Percentiles rank a stretch among this genome's conserved stretches.
These are phyloP conservation scores for Baorangia bicolor DNA, from an alignment of 768 basidiomycete genomes.

Conservation along the genomic window DNA sequence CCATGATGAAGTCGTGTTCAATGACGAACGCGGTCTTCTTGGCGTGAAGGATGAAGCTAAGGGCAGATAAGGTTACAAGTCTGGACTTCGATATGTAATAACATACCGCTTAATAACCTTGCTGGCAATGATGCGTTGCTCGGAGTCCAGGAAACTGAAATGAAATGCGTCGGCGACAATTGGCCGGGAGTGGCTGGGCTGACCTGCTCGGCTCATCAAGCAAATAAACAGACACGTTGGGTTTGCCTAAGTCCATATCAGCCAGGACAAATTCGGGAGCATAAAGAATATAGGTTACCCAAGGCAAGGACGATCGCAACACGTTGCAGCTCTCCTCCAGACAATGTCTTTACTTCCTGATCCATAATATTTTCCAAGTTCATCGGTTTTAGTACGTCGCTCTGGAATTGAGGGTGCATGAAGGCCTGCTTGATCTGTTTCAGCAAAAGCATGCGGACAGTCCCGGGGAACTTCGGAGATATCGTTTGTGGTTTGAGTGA, in stretches of 20 bases:
- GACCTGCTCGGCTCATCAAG: constrained; percentile 91
- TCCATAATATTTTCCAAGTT: constrained; percentile 92
- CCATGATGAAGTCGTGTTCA: constrained; percentile 99
- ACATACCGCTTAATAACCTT: constrained; percentile 94
- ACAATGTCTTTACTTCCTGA: constrained; percentile 96
- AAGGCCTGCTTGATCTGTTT: constrained; percentile 95
- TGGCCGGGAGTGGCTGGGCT: constrained; percentile 10
- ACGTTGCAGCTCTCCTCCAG: constrained; percentile 97
- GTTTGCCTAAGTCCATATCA: constrained; percentile 50
- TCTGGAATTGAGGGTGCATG: constrained; percentile 99
- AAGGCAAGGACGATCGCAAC: constrained; percentile 95
- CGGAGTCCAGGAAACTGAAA: constrained; percentile 89
- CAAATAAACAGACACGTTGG: constrained; percentile 84
- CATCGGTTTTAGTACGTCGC: constrained; percentile 98
- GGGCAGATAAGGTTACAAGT: neutral
- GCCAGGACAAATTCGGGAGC: neutral
- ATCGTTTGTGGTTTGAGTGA: constrained; percentile 98
- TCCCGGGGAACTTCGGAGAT: constrained; percentile 95
- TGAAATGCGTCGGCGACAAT: constrained; percentile 1
- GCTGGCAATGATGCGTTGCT: constrained; percentile 97
- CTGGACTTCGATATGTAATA: neutral
- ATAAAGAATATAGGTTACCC: constrained; percentile 43
- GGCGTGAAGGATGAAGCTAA: constrained; percentile 87
- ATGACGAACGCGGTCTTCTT: constrained; percentile 99
- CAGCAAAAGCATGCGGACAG: constrained; percentile 91